Percentiles rank a stretch among this genome's conserved stretches.
Evolutionary conservation across 495 filamentous ascomycete genomes (phyloP).

Genomic region (Lineolata rhizophorae): DNA sequence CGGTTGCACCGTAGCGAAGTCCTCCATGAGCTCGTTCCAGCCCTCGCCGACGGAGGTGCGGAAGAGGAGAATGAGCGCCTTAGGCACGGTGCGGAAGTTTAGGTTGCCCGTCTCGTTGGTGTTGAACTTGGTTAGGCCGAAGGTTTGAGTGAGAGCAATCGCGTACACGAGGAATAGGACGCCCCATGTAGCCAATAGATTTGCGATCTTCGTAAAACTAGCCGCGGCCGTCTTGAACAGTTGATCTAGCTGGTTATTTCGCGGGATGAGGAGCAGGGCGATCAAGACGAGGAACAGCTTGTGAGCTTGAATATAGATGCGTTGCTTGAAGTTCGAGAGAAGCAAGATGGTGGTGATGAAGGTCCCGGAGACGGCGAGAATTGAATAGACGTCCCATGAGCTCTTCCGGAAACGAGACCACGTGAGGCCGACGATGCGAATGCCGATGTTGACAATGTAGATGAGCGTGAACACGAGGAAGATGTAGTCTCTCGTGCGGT

Average conservation of each 20-base stretch:
- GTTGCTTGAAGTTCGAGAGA: constrained; percentile 27
- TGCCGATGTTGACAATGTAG: constrained; percentile 64
- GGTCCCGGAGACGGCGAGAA: constrained; percentile 67
- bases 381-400: constrained; percentile 85
- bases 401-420: constrained; percentile 86
- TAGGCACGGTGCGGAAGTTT: constrained; percentile 86
- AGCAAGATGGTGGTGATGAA: constrained; percentile 56
- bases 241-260: constrained; percentile 94
- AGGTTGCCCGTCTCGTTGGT: constrained; percentile 50
- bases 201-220: constrained; percentile 72
- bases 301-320: constrained; percentile 55
- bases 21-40: constrained; percentile 95
- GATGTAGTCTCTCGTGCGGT: constrained; percentile 41
- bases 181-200: constrained; percentile 89
- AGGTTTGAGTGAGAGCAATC: constrained; percentile 89
- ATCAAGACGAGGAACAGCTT: constrained; percentile 88
- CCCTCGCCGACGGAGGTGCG: constrained; percentile 80
- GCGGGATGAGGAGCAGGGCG: constrained; percentile 76
- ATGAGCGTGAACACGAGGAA: constrained; percentile 72
- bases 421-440: constrained; percentile 71
- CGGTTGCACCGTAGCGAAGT: constrained; percentile 56
- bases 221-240: constrained; percentile 99
- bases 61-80: constrained; percentile 84
- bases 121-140: constrained; percentile 84
- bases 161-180: constrained; percentile 91